A percentile compares a stretch with the other conserved stretches of the same genome.
These are phyloP conservation scores for Coemansia sp. DNA, from an alignment of 192 early-diverging fungal species.

Conservation along the genomic window DNA sequence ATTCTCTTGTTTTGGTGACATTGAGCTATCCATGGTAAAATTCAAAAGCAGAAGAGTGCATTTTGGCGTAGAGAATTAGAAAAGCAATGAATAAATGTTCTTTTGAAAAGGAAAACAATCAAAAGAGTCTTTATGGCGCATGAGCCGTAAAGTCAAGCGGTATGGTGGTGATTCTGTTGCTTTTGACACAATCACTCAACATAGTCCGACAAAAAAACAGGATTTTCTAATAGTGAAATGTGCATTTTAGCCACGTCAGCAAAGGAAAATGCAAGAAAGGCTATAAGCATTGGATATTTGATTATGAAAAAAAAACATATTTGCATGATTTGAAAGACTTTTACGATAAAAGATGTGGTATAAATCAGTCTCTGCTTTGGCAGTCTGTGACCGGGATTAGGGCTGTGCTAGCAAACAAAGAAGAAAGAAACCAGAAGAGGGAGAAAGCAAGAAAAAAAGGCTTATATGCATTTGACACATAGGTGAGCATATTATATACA, in stretches of 20 bases:
- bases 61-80: background rate
- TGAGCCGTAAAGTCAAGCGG: too few species aligned
- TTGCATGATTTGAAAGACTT: too few species aligned
- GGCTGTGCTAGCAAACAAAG: background rate
- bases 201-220: background rate
- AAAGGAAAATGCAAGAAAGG: too few species aligned
- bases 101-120: background rate
- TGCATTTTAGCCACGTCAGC: background rate
- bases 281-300: too few species aligned
- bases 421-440: background rate
- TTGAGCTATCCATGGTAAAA: slow-evolving; percentile 28
- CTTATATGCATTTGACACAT: too few species aligned
- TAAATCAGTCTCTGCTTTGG: too few species aligned
- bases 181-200: background rate
- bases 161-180: background rate
- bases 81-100: background rate
- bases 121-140: too few species aligned
- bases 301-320: too few species aligned
- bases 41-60: background rate
- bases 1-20: slow-evolving; percentile 50
- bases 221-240: background rate
- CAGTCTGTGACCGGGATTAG: background rate
- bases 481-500: too few species aligned
- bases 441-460: background rate
- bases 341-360: too few species aligned